These are phyloP conservation scores for Podaxis sp. DNA, from an alignment of 768 basidiomycete genomes.

Conservation along the genomic window DNA sequence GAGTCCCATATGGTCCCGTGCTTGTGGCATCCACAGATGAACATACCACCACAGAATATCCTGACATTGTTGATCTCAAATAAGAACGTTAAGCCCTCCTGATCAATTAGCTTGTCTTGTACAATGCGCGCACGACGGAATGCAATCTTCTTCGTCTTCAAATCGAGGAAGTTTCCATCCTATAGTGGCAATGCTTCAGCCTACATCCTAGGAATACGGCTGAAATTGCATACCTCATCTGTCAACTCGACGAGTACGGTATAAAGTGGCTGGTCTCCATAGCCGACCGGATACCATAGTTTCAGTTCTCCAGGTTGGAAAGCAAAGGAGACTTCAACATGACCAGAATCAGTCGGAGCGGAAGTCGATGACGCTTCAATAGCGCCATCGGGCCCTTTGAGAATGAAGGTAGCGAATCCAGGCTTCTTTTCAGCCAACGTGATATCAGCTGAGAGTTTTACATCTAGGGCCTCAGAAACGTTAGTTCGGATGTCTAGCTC, in stretches of 20 bases:
- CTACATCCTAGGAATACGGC: not conserved
- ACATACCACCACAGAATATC: slow-evolving; percentile 81
- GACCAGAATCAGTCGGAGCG: slow-evolving; percentile 35
- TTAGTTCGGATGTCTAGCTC: slow-evolving; percentile 63
- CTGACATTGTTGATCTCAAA: slow-evolving; percentile 91
- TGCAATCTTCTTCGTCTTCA: slow-evolving; percentile 58
- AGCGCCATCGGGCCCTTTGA: slow-evolving; percentile 52
- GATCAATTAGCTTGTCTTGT: slow-evolving; percentile 75
- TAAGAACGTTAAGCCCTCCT: slow-evolving; percentile 79
- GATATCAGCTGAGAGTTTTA: slow-evolving; percentile 49
- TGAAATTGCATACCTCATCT: slow-evolving; percentile 45
- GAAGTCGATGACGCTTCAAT: slow-evolving; percentile 38
- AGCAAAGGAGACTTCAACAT: slow-evolving; percentile 42
- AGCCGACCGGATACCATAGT: slow-evolving; percentile 86
- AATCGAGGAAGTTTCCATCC: slow-evolving; percentile 55
- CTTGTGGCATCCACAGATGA: not conserved
- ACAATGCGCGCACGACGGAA: slow-evolving; percentile 80
- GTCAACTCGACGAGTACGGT: slow-evolving; percentile 53
- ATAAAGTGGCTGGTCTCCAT: slow-evolving; percentile 83
- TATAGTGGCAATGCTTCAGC: slow-evolving; percentile 20
- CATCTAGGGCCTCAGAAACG: slow-evolving; percentile 56
- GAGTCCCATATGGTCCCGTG: not conserved
- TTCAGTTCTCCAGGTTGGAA: slow-evolving; percentile 59
- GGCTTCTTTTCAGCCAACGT: slow-evolving; percentile 38
- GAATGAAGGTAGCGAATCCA: slow-evolving; percentile 42